Evolutionary conservation across 164 flowering plant genomes (phyloP).

Genomic region (Dillenia turbinata): DNA sequence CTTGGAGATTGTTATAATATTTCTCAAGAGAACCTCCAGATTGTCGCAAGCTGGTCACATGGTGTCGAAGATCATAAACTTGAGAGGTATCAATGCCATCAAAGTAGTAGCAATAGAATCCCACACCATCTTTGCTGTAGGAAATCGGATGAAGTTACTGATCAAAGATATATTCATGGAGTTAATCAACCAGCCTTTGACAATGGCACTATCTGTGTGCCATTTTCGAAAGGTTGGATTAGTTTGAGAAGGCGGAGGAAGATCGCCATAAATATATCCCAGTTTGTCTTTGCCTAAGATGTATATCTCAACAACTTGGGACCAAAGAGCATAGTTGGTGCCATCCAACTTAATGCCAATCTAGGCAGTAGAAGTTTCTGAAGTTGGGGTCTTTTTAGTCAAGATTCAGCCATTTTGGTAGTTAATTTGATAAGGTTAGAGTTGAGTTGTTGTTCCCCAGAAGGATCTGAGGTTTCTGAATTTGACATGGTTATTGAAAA

Average conservation of each 20-base stretch:
- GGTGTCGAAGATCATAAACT: no score
- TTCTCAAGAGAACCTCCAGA: background rate
- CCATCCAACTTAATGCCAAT: no score
- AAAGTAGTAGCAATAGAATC: no score
- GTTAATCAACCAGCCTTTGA: background rate
- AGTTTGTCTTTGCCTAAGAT: no score
- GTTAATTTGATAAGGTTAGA: background rate
- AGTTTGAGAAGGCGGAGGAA: no score
- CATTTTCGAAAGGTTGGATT: background rate
- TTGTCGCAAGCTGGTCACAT: background rate
- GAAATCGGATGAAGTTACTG: no score
- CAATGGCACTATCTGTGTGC: background rate
- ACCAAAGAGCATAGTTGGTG: no score
- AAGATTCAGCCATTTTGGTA: background rate
- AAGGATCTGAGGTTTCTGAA: background rate
- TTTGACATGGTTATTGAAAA: background rate
- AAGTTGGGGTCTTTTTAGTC: background rate
- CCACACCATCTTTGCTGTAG: no score
- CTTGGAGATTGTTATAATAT: background rate
- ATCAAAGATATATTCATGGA: background rate
- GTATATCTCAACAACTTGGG: no score
- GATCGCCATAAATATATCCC: no score
- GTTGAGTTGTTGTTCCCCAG: background rate
- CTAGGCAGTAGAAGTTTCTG: background rate
- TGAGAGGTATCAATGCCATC: no score